phyloP scores from a whole-genome alignment of 2,329 filamentous ascomycete species.

The Paecilomyces fulvus region DNA sequence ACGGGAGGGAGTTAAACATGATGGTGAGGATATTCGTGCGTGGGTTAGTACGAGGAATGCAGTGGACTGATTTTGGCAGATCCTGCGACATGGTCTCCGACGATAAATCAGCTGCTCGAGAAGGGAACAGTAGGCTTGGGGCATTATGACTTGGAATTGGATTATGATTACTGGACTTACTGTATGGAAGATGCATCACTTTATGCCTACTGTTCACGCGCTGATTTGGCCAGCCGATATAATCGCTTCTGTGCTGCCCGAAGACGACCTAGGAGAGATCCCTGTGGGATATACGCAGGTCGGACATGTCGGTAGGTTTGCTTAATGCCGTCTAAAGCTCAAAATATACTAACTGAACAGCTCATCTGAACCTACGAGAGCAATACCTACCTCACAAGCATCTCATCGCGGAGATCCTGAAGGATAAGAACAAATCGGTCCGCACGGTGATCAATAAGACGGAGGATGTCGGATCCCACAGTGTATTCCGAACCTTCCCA shows the following conservation, averaged over 20 bases:
- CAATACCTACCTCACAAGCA: conserved; percentile 78
- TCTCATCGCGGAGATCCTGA: conserved; percentile 73
- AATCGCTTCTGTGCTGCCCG: conserved; percentile 69
- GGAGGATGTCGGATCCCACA: conserved; percentile 76
- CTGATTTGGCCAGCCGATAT: conserved; percentile 58
- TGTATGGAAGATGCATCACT: conserved; percentile 39
- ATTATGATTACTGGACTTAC: conserved; percentile 83
- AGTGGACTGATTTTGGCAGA: conserved; percentile 38
- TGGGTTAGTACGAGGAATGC: conserved; percentile 1
- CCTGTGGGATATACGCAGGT: conserved; percentile 81
- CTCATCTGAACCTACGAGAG: conserved; percentile 82
- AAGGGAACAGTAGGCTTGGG: conserved; percentile 61
- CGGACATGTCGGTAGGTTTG: conserved; percentile 66
- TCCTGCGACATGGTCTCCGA: conserved; percentile 66
- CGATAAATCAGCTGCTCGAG: conserved; percentile 59
- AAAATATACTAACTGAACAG: conserved; percentile 34
- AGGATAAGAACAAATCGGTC: conserved; percentile 79
- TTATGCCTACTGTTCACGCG: neutral
- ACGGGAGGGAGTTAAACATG: conserved; percentile 27
- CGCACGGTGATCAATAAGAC: conserved; percentile 93
- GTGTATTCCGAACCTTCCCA: conserved; percentile 80
- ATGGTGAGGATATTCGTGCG: conserved; percentile 28
- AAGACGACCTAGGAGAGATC: conserved; percentile 69
- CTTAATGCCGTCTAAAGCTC: neutral
- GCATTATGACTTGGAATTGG: conserved; percentile 65